These are phyloP conservation scores for Apophysomyces sp. DNA, from an alignment of 371 early-diverging fungal species.

Conservation along the genomic window DNA sequence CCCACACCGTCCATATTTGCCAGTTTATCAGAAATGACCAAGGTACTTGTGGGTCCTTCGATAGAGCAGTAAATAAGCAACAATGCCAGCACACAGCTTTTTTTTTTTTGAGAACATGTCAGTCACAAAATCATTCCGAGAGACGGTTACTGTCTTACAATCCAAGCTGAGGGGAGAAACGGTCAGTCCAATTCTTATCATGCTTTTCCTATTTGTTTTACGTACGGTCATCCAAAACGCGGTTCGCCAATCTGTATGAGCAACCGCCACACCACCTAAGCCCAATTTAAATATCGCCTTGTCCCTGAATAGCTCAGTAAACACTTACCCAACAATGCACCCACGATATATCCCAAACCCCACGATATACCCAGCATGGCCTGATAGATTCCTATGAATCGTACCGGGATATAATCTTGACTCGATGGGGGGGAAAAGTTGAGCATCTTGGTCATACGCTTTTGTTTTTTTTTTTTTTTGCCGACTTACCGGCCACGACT, in stretches of 20 bases:
- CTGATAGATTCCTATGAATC: constrained; percentile 59
- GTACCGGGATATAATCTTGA: constrained; percentile 52
- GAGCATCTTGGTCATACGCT: too few relatives aligned
- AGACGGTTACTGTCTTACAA: constrained; percentile 19
- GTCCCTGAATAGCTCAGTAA: too few relatives aligned
- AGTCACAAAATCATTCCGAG: too few relatives aligned
- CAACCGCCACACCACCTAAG: constrained; percentile 32
- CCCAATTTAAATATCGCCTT: too few relatives aligned
- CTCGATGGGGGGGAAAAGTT: too few relatives aligned
- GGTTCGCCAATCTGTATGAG: constrained; percentile 33
- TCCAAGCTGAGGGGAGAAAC: constrained; percentile 18
- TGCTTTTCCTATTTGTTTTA: neutral
- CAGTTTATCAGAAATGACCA: constrained; percentile 1
- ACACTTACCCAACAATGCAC: constrained; percentile 54
- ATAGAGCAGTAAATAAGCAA: constrained; percentile 21
- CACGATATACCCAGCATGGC: constrained; percentile 52
- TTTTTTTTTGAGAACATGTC: neutral
- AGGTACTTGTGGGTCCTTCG: constrained; percentile 12
- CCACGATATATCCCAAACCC: constrained; percentile 57
- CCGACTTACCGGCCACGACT: constrained; percentile 64
- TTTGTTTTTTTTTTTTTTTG: neutral
- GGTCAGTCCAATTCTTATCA: neutral
- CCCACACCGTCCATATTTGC: constrained; percentile 24
- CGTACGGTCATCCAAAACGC: constrained; percentile 46
- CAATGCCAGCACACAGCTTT: constrained; percentile 21